These are phyloP conservation scores for Lagenaria siceraria DNA, from an alignment of 306 rosid species.

Conservation along the genomic window DNA sequence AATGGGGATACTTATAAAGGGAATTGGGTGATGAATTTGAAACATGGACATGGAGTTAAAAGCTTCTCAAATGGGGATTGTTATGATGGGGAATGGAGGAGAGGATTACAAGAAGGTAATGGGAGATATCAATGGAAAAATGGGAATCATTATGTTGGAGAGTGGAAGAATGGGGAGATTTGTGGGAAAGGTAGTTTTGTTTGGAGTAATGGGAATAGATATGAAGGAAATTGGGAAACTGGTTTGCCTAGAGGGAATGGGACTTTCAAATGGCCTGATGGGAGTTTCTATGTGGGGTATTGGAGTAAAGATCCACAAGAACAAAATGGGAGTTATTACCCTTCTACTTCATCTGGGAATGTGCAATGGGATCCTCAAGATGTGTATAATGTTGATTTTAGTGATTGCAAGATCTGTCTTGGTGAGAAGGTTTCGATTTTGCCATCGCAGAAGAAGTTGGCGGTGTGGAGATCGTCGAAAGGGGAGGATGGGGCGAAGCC, in stretches of 20 bases:
- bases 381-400: conserved; percentile 37
- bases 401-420: conserved; percentile 31
- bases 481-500: conserved; percentile 26
- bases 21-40: conserved; percentile 68
- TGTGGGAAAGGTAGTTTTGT: conserved; percentile 58
- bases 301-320: conserved; percentile 55
- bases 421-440: conserved; percentile 56
- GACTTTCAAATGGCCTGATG: conserved; percentile 57
- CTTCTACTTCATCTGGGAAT: conserved; percentile 25
- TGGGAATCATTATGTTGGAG: conserved; percentile 59
- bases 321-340: conserved; percentile 45
- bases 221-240: conserved; percentile 73
- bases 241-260: conserved; percentile 69
- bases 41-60: conserved; percentile 65
- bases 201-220: conserved; percentile 58
- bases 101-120: conserved; percentile 54
- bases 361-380: conserved; percentile 69
- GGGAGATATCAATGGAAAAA: conserved; percentile 74
- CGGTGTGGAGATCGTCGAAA: conserved; percentile 63
- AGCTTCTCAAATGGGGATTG: conserved; percentile 50
- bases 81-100: conserved; percentile 76
- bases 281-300: conserved; percentile 52
- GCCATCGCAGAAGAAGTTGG: conserved; percentile 85
- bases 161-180: conserved; percentile 68
- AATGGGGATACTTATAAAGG: conserved; percentile 73